These are phyloP conservation scores for Cronartium quercuum DNA, from an alignment of 1,284 basidiomycete species.

Conservation along the genomic window DNA sequence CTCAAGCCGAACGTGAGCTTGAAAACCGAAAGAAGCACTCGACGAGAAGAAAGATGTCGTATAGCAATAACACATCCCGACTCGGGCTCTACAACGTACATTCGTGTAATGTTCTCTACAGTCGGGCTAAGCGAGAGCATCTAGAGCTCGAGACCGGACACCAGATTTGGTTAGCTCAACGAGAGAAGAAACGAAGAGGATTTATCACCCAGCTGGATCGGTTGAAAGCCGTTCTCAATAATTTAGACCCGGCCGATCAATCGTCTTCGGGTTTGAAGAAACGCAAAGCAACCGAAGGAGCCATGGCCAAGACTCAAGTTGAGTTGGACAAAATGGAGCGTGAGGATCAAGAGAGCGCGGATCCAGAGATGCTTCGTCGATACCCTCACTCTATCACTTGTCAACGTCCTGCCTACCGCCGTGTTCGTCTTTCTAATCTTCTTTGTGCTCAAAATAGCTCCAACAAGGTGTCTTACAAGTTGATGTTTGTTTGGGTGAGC, in stretches of 20 bases:
- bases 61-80: conserved; percentile 15
- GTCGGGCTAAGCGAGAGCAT: not conserved
- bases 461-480: not conserved
- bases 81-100: conserved; percentile 25
- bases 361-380: not conserved
- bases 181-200: not conserved
- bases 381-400: not conserved
- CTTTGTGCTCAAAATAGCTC: not conserved
- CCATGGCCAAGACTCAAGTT: not conserved
- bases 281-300: not conserved
- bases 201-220: not conserved
- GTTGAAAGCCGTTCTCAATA: not conserved
- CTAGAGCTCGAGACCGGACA: not conserved
- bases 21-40: too few species aligned
- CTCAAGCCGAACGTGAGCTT: too few species aligned
- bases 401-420: not conserved
- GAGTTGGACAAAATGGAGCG: not conserved
- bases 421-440: not conserved
- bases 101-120: not conserved
- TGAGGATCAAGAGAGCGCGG: not conserved
- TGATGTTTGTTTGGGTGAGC: not conserved
- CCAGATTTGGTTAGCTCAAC: not conserved
- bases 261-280: not conserved
- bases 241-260: not conserved
- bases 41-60: too few species aligned